Evolutionary conservation across 306 rosid genomes (phyloP).

Genomic region (Cucurbita pepo): DNA sequence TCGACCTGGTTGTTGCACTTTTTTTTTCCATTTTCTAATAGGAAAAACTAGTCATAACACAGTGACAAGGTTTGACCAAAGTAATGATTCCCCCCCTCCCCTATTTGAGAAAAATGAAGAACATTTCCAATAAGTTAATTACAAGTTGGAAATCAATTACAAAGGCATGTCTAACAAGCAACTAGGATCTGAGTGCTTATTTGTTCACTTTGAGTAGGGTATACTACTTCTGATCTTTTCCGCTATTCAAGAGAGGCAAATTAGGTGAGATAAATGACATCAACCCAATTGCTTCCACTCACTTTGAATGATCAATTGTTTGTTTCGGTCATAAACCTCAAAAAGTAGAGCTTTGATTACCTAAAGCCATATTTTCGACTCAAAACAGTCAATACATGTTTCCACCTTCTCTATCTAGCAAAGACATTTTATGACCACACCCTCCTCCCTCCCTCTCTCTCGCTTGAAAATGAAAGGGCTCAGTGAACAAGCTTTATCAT

Average conservation of each 20-base stretch:
- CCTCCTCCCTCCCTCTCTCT: neutral
- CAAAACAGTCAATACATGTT: neutral
- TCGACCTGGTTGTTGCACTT: neutral
- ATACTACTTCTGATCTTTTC: neutral
- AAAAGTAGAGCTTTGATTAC: neutral
- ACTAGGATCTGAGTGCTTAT: neutral
- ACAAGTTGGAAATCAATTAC: neutral
- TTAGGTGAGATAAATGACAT: neutral
- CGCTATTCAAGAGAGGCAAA: neutral
- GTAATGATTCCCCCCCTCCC: neutral
- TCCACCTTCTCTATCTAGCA: neutral
- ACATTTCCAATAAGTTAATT: neutral
- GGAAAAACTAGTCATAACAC: neutral
- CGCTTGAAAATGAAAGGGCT: neutral
- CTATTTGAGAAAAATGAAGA: neutral
- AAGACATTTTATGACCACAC: neutral
- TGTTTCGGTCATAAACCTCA: neutral
- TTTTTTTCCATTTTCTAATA: neutral
- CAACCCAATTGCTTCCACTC: neutral
- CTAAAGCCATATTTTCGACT: neutral
- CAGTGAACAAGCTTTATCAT: neutral
- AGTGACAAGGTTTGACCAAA: neutral
- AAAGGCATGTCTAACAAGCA: neutral
- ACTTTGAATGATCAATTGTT: neutral
- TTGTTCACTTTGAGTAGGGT: neutral